Percentiles rank a stretch among this genome's conserved stretches.
These are phyloP conservation scores for Mycena epipterygia DNA, from an alignment of 768 basidiomycete genomes.

Conservation along the genomic window DNA sequence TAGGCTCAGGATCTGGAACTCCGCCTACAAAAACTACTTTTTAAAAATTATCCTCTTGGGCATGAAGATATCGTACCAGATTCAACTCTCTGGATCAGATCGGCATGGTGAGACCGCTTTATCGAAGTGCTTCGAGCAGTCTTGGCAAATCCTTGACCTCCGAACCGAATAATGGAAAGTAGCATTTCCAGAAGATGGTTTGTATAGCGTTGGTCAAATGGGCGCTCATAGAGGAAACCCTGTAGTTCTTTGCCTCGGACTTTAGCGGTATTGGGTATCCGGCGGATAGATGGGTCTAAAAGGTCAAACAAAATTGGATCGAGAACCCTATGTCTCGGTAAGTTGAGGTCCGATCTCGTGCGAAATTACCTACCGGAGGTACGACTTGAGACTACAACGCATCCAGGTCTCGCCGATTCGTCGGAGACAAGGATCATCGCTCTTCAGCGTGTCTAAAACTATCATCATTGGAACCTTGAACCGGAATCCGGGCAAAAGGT, in stretches of 20 bases:
- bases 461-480: slow-evolving; percentile 91
- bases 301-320: slow-evolving; percentile 90
- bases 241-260: slow-evolving; percentile 77
- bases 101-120: slow-evolving; percentile 74
- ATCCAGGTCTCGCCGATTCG: slow-evolving; percentile 97
- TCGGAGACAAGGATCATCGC: slow-evolving; percentile 78
- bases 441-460: slow-evolving; percentile 86
- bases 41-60: slow-evolving; percentile 17
- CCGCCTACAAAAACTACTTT: slow-evolving; percentile 45
- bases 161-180: slow-evolving; percentile 84
- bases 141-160: slow-evolving; percentile 90
- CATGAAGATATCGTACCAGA: slow-evolving; percentile 56
- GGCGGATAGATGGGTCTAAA: slow-evolving; percentile 75
- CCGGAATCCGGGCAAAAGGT: slow-evolving; percentile 81
- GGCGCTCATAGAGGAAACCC: slow-evolving; percentile 75
- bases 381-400: slow-evolving; percentile 93
- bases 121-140: slow-evolving; percentile 75
- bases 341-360: neutral
- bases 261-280: slow-evolving; percentile 62
- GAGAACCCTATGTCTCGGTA: slow-evolving; percentile 70
- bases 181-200: slow-evolving; percentile 84
- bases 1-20: slow-evolving; percentile 65
- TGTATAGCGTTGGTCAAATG: slow-evolving; percentile 83
- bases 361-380: slow-evolving; percentile 74
- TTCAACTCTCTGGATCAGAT: slow-evolving; percentile 73